Evolutionary conservation across 2,329 filamentous ascomycete genomes (phyloP).

Genomic region (Talaromyces amestolkiae): DNA sequence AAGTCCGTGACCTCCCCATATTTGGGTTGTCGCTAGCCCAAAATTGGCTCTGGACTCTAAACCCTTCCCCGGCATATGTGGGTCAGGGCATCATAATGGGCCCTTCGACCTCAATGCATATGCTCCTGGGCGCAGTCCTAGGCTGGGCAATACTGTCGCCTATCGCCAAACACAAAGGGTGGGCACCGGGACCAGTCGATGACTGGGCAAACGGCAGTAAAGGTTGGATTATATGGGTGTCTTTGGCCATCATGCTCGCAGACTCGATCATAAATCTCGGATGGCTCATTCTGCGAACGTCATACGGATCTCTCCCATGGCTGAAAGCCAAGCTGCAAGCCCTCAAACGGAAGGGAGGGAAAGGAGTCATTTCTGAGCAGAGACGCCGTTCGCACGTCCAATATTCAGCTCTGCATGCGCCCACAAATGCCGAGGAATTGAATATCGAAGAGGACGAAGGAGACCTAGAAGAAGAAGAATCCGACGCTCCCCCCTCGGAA

Average conservation of each 20-base stretch:
- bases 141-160: slow-evolving; percentile 92
- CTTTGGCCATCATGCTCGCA: slow-evolving; percentile 91
- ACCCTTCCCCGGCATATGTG: slow-evolving; percentile 94
- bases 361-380: slow-evolving; percentile 20
- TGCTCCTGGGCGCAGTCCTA: slow-evolving; percentile 83
- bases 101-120: slow-evolving; percentile 88
- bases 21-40: slow-evolving; percentile 72
- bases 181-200: slow-evolving; percentile 81
- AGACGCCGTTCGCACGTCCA: slow-evolving; percentile 28
- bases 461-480: slow-evolving; percentile 41
- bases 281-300: slow-evolving; percentile 68
- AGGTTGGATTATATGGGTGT: slow-evolving; percentile 98
- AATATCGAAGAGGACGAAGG: slow-evolving; percentile 29
- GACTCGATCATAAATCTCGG: slow-evolving; percentile 86
- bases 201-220: slow-evolving; percentile 94
- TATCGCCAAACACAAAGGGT: slow-evolving; percentile 77
- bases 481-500: slow-evolving; percentile 78
- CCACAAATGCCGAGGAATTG: slow-evolving; percentile 19
- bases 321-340: slow-evolving; percentile 33
- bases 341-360: slow-evolving; percentile 28
- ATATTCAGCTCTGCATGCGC: slow-evolving; percentile 31
- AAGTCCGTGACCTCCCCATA: slow-evolving; percentile 80
- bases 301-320: slow-evolving; percentile 50
- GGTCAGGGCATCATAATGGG: slow-evolving; percentile 99
- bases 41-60: slow-evolving; percentile 91